Conservation (phyloP, 345 rosid genomes). For the Brassica carinata region DNA sequence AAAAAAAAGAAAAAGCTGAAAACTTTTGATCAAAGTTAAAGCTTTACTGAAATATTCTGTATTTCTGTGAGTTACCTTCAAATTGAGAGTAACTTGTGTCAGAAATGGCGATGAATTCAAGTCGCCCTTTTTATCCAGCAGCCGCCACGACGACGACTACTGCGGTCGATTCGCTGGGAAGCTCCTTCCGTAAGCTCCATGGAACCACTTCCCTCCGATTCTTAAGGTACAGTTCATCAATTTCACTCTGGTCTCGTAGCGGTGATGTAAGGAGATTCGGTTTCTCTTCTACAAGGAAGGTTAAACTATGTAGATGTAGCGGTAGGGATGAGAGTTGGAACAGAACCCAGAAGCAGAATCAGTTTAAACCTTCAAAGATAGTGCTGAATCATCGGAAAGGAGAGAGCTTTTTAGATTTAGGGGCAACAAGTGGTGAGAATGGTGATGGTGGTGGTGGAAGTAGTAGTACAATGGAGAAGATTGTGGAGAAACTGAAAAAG, state of each 20-base stretch:
- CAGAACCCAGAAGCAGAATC: constrained; percentile 46
- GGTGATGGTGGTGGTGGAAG: constrained; percentile 35
- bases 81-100: not conserved
- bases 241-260: constrained; percentile 35
- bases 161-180: constrained; percentile 26
- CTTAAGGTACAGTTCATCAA: constrained; percentile 46
- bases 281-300: constrained; percentile 22
- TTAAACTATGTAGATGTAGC: constrained; percentile 9
- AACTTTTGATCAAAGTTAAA: not conserved
- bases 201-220: constrained; percentile 42
- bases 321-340: constrained; percentile 49
- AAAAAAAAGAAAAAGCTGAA: not conserved
- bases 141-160: constrained; percentile 8
- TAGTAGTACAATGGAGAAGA: constrained; percentile 74
- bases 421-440: constrained; percentile 35
- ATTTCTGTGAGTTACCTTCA: constrained; percentile 1
- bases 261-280: constrained; percentile 35
- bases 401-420: constrained; percentile 39
- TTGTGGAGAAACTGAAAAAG: constrained; percentile 78
- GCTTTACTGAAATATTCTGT: too few species aligned
- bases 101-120: constrained; percentile 58
- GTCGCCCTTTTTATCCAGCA: constrained; percentile 58
- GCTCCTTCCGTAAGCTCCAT: constrained; percentile 49
- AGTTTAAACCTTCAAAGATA: constrained; percentile 43
- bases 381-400: constrained; percentile 52